These are phyloP conservation scores for Glomus cerebriforme DNA, from an alignment of 192 early-diverging fungal genomes.

Conservation along the genomic window DNA sequence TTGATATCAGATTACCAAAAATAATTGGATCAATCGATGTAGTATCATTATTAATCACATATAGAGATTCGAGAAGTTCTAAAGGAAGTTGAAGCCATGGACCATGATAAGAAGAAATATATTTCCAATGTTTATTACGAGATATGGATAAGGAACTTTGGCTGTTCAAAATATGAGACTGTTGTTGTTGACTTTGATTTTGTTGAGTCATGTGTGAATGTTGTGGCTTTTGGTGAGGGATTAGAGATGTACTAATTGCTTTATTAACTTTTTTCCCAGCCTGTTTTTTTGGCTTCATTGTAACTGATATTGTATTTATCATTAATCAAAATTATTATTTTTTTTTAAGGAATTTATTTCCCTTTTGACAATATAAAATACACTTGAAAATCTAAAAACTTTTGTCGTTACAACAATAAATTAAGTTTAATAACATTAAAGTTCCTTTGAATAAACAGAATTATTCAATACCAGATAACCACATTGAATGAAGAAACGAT, in stretches of 20 bases:
- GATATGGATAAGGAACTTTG: constrained; percentile 27
- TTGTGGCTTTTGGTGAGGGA: neutral
- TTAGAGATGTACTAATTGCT: neutral
- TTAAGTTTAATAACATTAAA: no score
- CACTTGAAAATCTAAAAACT: no score
- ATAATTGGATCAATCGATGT: constrained; percentile 24
- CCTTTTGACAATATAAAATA: no score
- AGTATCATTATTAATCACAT: constrained; percentile 24
- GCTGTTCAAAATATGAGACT: neutral
- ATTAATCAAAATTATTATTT: constrained; percentile 10
- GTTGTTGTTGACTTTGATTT: neutral
- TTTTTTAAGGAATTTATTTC: neutral
- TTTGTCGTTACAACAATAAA: no score
- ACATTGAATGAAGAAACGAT: no score
- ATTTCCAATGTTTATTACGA: constrained; percentile 33
- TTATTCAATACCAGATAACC: no score
- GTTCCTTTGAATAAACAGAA: no score
- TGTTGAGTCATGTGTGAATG: neutral
- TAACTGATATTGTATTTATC: constrained; percentile 14
- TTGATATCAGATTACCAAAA: constrained; percentile 30
- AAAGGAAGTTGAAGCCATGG: constrained; percentile 36
- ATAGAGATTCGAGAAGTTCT: constrained; percentile 30
- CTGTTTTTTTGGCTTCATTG: constrained; percentile 7
- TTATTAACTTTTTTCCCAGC: constrained; percentile 9
- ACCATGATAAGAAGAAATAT: constrained; percentile 34